Conservation (phyloP, 2,329 filamentous ascomycete species). For the Monilinia polystroma region DNA sequence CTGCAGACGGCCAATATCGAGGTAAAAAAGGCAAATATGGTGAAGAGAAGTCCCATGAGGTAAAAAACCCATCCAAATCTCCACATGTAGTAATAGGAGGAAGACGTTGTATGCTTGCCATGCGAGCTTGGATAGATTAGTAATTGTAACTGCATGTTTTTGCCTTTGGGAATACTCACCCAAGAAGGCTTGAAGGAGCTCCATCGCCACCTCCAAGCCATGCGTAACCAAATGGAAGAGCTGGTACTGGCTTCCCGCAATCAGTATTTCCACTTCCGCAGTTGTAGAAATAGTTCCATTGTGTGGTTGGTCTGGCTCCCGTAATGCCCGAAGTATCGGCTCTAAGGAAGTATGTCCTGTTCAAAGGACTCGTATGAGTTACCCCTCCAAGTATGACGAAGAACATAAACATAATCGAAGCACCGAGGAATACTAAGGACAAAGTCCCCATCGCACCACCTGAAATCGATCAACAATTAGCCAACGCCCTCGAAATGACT, state of each 20-base stretch:
- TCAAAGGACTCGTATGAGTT: constrained; percentile 56
- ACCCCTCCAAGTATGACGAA: constrained; percentile 64
- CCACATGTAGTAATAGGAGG: constrained; percentile 76
- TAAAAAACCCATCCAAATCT: constrained; percentile 93
- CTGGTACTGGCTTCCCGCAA: constrained; percentile 63
- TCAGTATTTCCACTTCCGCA: constrained; percentile 64
- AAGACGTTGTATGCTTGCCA: constrained; percentile 55
- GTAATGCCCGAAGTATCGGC: constrained; percentile 73
- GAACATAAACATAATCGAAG: constrained; percentile 62
- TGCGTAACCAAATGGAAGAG: constrained; percentile 70
- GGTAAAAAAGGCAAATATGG: constrained; percentile 63
- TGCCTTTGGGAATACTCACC: constrained; percentile 42
- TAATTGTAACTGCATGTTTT: background rate
- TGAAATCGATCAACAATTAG: constrained; percentile 36
- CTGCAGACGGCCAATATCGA: constrained; percentile 69
- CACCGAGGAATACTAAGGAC: constrained; percentile 62
- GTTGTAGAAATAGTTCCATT: constrained; percentile 91
- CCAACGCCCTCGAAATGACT: background rate
- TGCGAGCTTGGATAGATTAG: constrained; percentile 46
- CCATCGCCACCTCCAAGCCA: constrained; percentile 56
- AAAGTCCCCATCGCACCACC: constrained; percentile 55
- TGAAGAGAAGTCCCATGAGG: constrained; percentile 80
- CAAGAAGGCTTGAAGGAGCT: constrained; percentile 54
- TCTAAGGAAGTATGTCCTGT: constrained; percentile 81
- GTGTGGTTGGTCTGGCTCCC: constrained; percentile 62